phyloP scores from a whole-genome alignment of 1,139 yeast species.

The Geotrichum klebahnii region DNA sequence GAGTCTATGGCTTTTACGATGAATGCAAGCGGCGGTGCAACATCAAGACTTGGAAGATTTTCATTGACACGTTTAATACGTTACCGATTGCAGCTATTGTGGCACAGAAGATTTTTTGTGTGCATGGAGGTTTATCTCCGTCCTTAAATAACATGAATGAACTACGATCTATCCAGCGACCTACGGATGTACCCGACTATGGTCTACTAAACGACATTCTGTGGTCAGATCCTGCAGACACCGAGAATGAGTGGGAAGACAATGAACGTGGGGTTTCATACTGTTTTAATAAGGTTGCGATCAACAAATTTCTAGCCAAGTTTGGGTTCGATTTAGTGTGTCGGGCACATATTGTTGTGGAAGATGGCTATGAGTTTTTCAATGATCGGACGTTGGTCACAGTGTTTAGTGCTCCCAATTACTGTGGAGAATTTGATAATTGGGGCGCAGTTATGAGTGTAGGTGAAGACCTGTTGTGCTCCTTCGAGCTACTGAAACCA shows the following conservation, averaged over 20 bases:
- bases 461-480: conserved; percentile 89
- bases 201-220: conserved; percentile 91
- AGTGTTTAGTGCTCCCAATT: conserved; percentile 91
- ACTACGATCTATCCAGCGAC: conserved; percentile 96
- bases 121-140: conserved; percentile 98
- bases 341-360: conserved; percentile 98
- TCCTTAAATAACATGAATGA: conserved; percentile 97
- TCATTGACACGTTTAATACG: conserved; percentile 96
- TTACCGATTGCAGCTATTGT: conserved; percentile 97
- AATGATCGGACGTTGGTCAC: conserved; percentile 94
- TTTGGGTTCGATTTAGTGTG: conserved; percentile 97
- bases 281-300: conserved; percentile 96
- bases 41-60: conserved; percentile 95
- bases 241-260: conserved; percentile 96
- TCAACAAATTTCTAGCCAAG: conserved; percentile 85
- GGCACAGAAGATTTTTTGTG: conserved; percentile 94
- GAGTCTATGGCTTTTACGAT: conserved; percentile 95
- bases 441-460: conserved; percentile 99
- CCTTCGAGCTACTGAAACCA: conserved; percentile 98
- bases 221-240: conserved; percentile 98
- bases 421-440: conserved; percentile 97
- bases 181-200: conserved; percentile 96
- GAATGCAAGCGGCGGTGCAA: conserved; percentile 95
- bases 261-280: conserved; percentile 97
- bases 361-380: conserved; percentile 97